Percentiles rank a stretch among this genome's conserved stretches.
Conservation (phyloP, 202 grass and related monocot genomes). For the Setaria viridis region DNA sequence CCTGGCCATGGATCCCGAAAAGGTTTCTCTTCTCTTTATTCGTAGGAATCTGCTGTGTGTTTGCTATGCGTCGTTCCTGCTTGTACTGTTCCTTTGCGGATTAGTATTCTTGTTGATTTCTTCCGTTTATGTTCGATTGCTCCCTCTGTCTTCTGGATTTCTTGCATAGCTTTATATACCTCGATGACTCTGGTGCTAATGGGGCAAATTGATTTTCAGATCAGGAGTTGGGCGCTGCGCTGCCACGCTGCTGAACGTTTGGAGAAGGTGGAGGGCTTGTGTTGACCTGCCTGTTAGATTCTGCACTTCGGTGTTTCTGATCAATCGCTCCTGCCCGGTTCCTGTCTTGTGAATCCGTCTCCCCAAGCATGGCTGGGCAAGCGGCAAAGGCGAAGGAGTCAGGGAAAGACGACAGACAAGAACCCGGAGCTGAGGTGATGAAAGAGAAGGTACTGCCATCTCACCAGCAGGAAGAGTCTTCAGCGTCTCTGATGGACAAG, state of each 20-base stretch:
- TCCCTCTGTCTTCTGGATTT: slow-evolving; percentile 12
- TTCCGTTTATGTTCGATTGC: slow-evolving; percentile 5
- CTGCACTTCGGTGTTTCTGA: neutral
- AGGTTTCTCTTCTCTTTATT: neutral
- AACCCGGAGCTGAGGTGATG: slow-evolving; percentile 14
- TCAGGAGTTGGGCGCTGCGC: slow-evolving; percentile 21
- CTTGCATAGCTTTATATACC: neutral
- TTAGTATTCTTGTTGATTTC: slow-evolving; percentile 7
- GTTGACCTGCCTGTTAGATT: slow-evolving; percentile 1
- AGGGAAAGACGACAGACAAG: slow-evolving; percentile 44
- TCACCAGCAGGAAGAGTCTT: slow-evolving; percentile 38
- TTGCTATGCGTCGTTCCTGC: slow-evolving; percentile 1
- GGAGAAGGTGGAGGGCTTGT: slow-evolving; percentile 19
- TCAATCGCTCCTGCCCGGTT: slow-evolving; percentile 24
- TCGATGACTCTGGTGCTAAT: slow-evolving; percentile 18
- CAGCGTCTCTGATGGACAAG: slow-evolving; percentile 46
- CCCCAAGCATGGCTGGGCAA: slow-evolving; percentile 39
- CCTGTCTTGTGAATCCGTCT: slow-evolving; percentile 34
- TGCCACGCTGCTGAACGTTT: neutral
- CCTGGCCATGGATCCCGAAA: slow-evolving; percentile 5
- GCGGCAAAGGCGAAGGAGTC: slow-evolving; percentile 16
- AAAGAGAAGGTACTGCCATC: slow-evolving; percentile 1
- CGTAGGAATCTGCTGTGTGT: neutral
- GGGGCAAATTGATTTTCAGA: slow-evolving; percentile 29
- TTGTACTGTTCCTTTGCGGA: neutral